A percentile compares a stretch with the other conserved stretches of the same genome.
Conservation (phyloP, 2,329 filamentous ascomycete species). For the Endothia cerciana region DNA sequence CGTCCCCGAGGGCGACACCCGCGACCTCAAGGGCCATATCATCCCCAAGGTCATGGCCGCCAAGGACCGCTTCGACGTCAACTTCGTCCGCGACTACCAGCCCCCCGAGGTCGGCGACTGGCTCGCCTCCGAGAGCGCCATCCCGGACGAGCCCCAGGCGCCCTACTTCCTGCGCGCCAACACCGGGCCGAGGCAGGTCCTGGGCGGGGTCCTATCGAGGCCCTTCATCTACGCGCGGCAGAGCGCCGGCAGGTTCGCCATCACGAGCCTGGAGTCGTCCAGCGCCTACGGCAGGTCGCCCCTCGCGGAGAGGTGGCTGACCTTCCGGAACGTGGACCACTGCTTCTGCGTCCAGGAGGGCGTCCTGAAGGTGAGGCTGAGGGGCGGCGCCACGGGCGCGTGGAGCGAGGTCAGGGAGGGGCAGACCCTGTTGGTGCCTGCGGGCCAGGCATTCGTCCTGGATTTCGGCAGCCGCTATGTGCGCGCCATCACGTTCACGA, state of each 20-base stretch:
- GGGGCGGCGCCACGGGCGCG: constrained; percentile 33
- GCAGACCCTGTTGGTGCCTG: constrained; percentile 53
- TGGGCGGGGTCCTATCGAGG: constrained; percentile 50
- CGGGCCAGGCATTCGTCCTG: constrained; percentile 49
- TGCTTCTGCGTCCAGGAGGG: constrained; percentile 55
- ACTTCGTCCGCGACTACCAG: constrained; percentile 53
- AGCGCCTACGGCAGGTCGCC: constrained; percentile 41
- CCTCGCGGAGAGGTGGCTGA: constrained; percentile 41
- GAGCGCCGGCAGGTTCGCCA: constrained; percentile 53
- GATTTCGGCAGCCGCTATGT: constrained; percentile 51
- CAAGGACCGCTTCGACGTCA: constrained; percentile 58
- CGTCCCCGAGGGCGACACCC: constrained; percentile 55
- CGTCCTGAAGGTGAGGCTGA: constrained; percentile 45
- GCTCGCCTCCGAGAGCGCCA: constrained; percentile 43
- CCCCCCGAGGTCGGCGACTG: constrained; percentile 49
- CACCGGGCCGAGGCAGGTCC: constrained; percentile 50
- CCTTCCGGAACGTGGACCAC: constrained; percentile 54
- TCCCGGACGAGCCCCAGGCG: constrained; percentile 42
- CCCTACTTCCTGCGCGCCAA: constrained; percentile 58
- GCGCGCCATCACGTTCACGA: constrained; percentile 51
- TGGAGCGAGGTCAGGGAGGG: constrained; percentile 47
- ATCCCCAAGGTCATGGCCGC: constrained; percentile 61
- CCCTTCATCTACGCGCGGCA: constrained; percentile 55
- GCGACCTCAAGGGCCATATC: constrained; percentile 53
- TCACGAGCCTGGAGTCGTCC: constrained; percentile 55